phyloP scores from a whole-genome alignment of 176 grass and related monocot species.

The Oryza brachyantha region DNA sequence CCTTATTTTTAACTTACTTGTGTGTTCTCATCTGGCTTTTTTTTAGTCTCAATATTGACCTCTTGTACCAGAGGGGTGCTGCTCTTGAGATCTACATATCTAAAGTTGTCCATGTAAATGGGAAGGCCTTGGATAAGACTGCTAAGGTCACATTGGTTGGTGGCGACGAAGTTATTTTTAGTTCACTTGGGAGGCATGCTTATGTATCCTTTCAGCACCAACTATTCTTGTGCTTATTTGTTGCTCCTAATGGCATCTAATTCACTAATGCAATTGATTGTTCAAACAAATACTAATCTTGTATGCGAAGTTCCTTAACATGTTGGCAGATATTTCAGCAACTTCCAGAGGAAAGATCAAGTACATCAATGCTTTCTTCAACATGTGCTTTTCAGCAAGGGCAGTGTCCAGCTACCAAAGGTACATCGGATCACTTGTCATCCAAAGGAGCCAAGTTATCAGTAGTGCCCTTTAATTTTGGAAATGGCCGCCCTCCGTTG shows the following conservation, averaged over 20 bases:
- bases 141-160: conserved; percentile 59
- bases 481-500: conserved; percentile 63
- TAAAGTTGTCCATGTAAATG: conserved; percentile 84
- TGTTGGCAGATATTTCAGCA: conserved; percentile 80
- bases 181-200: conserved; percentile 64
- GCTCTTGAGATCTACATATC: conserved; percentile 68
- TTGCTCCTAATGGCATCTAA: not conserved
- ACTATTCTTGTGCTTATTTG: conserved; percentile 8
- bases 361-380: conserved; percentile 45
- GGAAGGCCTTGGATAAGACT: conserved; percentile 80
- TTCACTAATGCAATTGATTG: not conserved
- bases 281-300: conserved; percentile 7
- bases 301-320: conserved; percentile 48
- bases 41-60: conserved; percentile 18
- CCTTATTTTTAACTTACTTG: not conserved
- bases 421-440: conserved; percentile 37
- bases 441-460: conserved; percentile 51
- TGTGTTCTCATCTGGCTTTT: conserved; percentile 15
- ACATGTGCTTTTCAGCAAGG: conserved; percentile 30
- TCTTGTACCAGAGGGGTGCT: conserved; percentile 35
- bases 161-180: conserved; percentile 93
- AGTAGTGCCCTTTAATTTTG: conserved; percentile 40
- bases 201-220: conserved; percentile 74
- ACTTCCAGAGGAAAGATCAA: conserved; percentile 69
- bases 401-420: conserved; percentile 18